Evolutionary conservation across 164 flowering plant genomes (phyloP).

Genomic region (Litsea cubeba): DNA sequence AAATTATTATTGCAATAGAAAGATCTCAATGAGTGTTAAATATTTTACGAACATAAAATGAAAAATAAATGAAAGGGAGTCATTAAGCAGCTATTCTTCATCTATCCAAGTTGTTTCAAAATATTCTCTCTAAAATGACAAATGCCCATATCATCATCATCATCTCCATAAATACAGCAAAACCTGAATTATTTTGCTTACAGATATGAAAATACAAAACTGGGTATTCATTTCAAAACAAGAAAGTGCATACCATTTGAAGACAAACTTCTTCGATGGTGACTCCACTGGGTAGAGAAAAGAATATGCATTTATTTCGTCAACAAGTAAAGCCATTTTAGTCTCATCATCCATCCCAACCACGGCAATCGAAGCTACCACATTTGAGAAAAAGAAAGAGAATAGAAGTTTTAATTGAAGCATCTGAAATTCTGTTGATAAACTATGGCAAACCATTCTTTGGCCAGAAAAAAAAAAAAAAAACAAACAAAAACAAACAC

Average conservation of each 20-base stretch:
- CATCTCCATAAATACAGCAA: not conserved
- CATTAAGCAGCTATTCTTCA: not conserved
- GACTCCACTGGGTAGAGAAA: constrained; percentile 62
- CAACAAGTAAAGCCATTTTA: constrained; percentile 55
- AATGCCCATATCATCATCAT: not conserved
- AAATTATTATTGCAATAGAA: not conserved
- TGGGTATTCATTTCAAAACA: not conserved
- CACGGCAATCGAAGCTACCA: constrained; percentile 24
- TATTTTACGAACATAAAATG: too few relatives aligned
- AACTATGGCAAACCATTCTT: not conserved
- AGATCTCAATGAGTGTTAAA: too few relatives aligned
- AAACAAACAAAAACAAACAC: not conserved
- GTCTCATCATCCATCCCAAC: constrained; percentile 44
- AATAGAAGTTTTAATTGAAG: not conserved
- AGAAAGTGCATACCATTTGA: constrained; percentile 62
- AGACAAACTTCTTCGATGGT: constrained; percentile 57
- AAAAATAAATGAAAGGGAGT: not conserved
- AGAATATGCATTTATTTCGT: constrained; percentile 86
- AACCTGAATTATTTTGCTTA: not conserved
- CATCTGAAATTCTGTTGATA: not conserved
- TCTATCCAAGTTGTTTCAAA: not conserved
- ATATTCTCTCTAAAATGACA: not conserved
- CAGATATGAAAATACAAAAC: not conserved
- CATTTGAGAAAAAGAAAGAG: not conserved
- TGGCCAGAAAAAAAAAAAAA: not conserved